These are phyloP conservation scores for Croton laevigatus DNA, from an alignment of 441 rosid genomes.

Conservation along the genomic window DNA sequence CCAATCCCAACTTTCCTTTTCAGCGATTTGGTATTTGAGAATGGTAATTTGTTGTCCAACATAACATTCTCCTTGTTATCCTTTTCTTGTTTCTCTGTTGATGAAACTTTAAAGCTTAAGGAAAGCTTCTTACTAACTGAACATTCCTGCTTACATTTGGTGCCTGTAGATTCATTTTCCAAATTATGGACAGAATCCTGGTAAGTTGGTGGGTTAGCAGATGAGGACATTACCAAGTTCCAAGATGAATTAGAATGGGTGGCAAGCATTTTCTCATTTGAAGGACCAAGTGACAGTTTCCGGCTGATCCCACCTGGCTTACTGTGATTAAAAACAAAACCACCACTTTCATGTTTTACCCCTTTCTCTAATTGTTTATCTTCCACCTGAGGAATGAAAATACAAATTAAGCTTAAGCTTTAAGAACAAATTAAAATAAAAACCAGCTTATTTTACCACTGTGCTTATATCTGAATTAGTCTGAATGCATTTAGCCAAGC, in stretches of 20 bases:
- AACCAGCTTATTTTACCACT: constrained; percentile 18
- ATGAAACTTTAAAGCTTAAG: constrained; percentile 34
- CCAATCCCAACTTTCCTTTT: constrained; percentile 21
- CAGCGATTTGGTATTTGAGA: constrained; percentile 20
- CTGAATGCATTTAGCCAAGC: constrained; percentile 26
- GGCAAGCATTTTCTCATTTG: constrained; percentile 12
- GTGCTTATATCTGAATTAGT: constrained; percentile 18
- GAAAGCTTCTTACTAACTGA: constrained; percentile 43
- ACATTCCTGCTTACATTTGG: constrained; percentile 23
- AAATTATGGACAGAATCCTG: constrained; percentile 7
- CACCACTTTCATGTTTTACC: constrained; percentile 28
- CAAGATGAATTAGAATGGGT: constrained; percentile 12
- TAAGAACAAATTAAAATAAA: neutral
- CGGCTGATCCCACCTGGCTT: constrained; percentile 26
- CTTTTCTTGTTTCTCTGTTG: constrained; percentile 18
- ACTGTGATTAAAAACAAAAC: constrained; percentile 22
- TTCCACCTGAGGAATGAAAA: constrained; percentile 34
- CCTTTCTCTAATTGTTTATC: constrained; percentile 24
- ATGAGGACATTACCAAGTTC: neutral
- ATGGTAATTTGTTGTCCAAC: constrained; percentile 20
- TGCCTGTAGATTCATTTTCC: constrained; percentile 13
- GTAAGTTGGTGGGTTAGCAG: constrained; percentile 10
- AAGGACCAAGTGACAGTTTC: constrained; percentile 40
- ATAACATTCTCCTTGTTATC: constrained; percentile 34
- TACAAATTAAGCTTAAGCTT: neutral